Evolutionary conservation across 2,329 filamentous ascomycete genomes (phyloP), one percentile per base, ranked within the genome.

Genomic region (Exophiala viscosa): DNA sequence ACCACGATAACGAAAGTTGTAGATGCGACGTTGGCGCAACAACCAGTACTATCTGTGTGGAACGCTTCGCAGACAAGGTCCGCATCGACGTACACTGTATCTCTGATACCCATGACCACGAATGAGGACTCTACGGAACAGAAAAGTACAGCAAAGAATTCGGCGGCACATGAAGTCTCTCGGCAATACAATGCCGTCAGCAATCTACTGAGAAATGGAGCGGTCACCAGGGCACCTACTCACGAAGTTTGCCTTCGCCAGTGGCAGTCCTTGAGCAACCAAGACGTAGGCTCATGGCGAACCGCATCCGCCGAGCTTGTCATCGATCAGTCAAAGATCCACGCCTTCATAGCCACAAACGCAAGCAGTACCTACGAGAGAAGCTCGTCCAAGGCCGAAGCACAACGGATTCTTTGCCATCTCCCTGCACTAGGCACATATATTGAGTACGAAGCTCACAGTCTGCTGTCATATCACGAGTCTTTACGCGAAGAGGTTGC

Each of bases 351-450:
- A 5, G 54, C 54, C 7, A 54, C 63, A 8, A 39, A 54, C 20
- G 20, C 46, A 4, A 17, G 45, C 4, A 45, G 58, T 41, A 32
- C 41, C 1, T 49, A 60, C 4, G 39, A 42, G 5, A 5, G 5
- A 3, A 20, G 13, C 15, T 13, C 23, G 11, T n/a, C 39, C 5
- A 34, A 53, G 7, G 52, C 57, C 41, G 36, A 31, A 4, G 48
- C 54, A 9, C 62, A 62, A 18, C 45, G 31, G 0, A 52, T 68
- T 5, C 60, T 60, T 28, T 66, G 62, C 50, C 67, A 69, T 48
- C 49, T 69, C 5, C 66, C 66, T 2, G 42, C 47, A 0, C 40
- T 69, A 9, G 68, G 67, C 0, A 66, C 66, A 2, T 63, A 58
- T 11, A 50, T 66, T 13, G 61, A 65, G 31, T 66, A 62, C 43